These are phyloP conservation scores for Neofusicoccum sp. DNA, from an alignment of 2,329 filamentous ascomycete genomes.

Conservation along the genomic window DNA sequence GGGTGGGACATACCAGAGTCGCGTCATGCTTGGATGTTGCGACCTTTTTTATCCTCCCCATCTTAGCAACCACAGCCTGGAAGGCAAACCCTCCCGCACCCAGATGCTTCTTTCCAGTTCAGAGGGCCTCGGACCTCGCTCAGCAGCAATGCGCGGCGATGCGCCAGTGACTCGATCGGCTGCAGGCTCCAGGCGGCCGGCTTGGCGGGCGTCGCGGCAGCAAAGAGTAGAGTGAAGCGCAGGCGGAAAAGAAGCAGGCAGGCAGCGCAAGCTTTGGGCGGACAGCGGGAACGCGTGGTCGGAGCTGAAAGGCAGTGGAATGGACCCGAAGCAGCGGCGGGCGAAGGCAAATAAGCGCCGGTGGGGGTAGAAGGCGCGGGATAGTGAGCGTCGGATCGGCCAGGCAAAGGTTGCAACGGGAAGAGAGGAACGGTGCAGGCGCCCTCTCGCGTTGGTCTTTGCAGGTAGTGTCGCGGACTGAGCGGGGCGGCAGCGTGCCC, in stretches of 20 bases:
- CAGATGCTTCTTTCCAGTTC: constrained; percentile 12
- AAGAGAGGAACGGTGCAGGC: constrained; percentile 21
- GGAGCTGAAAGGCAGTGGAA: constrained; percentile 6
- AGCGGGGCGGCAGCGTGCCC: neutral
- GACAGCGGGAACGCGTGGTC: neutral
- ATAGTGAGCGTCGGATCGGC: constrained; percentile 9
- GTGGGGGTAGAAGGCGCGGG: constrained; percentile 5
- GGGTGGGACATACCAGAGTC: constrained; percentile 43
- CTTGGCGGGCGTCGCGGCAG: constrained; percentile 11
- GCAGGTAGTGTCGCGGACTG: neutral
- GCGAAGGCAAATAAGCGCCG: neutral
- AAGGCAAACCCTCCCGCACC: constrained; percentile 31
- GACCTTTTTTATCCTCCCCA: constrained; percentile 57
- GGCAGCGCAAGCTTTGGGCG: neutral
- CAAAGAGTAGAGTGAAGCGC: constrained; percentile 4
- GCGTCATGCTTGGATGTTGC: constrained; percentile 54
- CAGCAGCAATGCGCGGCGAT: neutral
- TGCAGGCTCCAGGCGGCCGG: neutral
- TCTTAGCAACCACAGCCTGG: constrained; percentile 38
- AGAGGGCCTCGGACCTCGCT: neutral
- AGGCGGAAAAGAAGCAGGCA: constrained; percentile 1
- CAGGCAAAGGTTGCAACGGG: constrained; percentile 16
- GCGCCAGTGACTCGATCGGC: neutral
- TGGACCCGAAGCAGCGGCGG: neutral
- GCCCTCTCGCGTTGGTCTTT: constrained; percentile 7